Evolutionary conservation across 1,284 basidiomycete genomes (phyloP), one percentile per base, ranked within the genome.

Genomic region (Papiliotrema fonsecae): DNA sequence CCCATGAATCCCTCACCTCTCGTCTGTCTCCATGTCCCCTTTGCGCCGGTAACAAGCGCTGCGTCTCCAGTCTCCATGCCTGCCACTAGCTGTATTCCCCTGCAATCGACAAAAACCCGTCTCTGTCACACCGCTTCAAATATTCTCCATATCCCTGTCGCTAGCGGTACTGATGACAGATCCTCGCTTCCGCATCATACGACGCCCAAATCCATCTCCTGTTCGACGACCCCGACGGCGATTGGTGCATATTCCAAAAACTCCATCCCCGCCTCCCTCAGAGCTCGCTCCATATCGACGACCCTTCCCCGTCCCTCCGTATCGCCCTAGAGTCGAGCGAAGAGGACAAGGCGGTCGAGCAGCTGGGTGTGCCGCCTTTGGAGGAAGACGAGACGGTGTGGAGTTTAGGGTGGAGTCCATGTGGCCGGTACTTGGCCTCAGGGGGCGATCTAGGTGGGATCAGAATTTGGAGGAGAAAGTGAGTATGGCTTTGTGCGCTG

Each of bases 141-240:
- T n/a, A n/a, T n/a, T n/a, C n/a, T n/a, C n/a, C n/a, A n/a, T n/a
- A n/a, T n/a, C n/a, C n/a, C n/a, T n/a, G n/a, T n/a, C n/a, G n/a
- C n/a, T n/a, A 16, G n/a, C 27, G 6, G 4, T 19, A 45, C 42
- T 58, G 62, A 74, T 64, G 53, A 60, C 72, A 92, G 85, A 87
- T 97, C 49, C 85, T 99, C 46, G 96, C 94, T 10, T 97, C 92
- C 4, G 90, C 85, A 9, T 97, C 92, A 0, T 99, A 98, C 75
- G 96, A 99, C 69, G 91, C 97, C 64, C 89, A 88, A 6, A 88
- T 99, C 71, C 91, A 90, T 62, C 81, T 98, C 22, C 94, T 96
- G 72, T 76, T 88, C 50, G 93, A 97, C 69, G 94, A 98, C 69
- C 90, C 91, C 0, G 82, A 83, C 19, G 91, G 94, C 58, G 94